Base-by-base conservation (phyloP, 1,139 yeast species). In the Yamadazyma oceani region DNA sequence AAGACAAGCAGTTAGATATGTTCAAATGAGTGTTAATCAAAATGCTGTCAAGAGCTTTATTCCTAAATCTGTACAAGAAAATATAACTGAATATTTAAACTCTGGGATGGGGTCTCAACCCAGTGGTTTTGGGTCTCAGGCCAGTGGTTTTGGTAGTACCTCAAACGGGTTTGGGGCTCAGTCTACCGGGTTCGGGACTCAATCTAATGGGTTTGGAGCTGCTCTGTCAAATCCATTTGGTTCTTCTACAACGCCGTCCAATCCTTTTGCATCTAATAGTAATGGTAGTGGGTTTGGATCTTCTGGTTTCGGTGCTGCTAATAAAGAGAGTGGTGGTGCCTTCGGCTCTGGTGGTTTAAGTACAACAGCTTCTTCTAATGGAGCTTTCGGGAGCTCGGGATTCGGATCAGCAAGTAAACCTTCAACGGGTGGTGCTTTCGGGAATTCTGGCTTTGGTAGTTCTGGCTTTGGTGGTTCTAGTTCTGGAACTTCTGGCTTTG, bases 1-100 rank as follows among this genome's bases (percentile, higher is more conserved):
- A 8, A 60, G 64, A 24, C 65, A 69, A 47, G 85, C 82, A 5
- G 83, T 80, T 1, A 64, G 85, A 35, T 80, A 72, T 52, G 55
- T 73, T n/a, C 85, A 79, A 43, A 50, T 69, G 26, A 64, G 73
- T n/a, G 66, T 77, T 2, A 67, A 61, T 42, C 50, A 46, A 31
- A 34, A 24, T 9, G 57, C 60, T 13, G 54, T 58, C 5, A 67
- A 66, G 39, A 69, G 72, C 1, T 76, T 75, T 45, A 58, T 76
- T 2, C 69, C 58, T 21, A 48, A 48, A 33, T 63, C 43, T 48
- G 62, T 51, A 37, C 65, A 44, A 35, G 66, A 51, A 42, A 63
- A 48, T 37, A 38, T 56, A 33, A 39, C 37, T 10, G 48, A 43
- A 33, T 46, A 48, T 34, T 39, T 37, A 34, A 48, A n/a, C n/a